Evolutionary conservation across 2,329 filamentous ascomycete genomes (phyloP), one percentile per base, ranked within the genome.

Genomic region (Beauveria australis): DNA sequence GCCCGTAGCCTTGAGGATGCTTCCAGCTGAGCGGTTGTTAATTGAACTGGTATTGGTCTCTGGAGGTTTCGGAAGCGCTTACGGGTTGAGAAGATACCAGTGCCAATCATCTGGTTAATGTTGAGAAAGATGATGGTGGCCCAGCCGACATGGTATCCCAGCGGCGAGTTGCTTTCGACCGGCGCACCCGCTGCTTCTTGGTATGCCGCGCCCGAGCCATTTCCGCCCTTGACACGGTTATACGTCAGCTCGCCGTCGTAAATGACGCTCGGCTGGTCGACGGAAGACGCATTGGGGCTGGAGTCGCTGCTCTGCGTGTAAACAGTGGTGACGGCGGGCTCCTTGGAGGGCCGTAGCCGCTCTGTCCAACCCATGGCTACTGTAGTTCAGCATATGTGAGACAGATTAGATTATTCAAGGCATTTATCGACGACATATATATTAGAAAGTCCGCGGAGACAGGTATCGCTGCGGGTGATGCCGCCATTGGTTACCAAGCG

Each of bases 81-180:
- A 86, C 83, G 85, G 0, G 85, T 87, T 0, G 84, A 87, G 61
- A 83, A 86, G n/a, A 86, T 79, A 52, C 83, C 83, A 0, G 82
- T 86, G 1, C 84, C 84, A 51, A 87, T 75, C 83, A 87, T 87
- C 70, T 81, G 79, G 61, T 81, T 82, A 46, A 87, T 69, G 62
- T 87, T 87, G 58, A 87, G 68, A 44, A 85, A 85, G 37, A 86
- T 73, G 26, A 85, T 80, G 0, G 83, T 83, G 5, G 81, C 63
- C 60, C 76, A 79, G 9, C 79, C 78, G 18, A 87, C 83, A 12
- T 80, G 72, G 63, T 86, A 85, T 0, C 84, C 85, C 2, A 88
- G 71, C 0, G 85, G 84, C 1, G 82, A 86, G 2, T 76, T 66
- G 1, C 71, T 72, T 68, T 87, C 85, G 3, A 87, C 81, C 0